phyloP scores from a whole-genome alignment of 179 eudicot genomes.

The Actinidia polygama region DNA sequence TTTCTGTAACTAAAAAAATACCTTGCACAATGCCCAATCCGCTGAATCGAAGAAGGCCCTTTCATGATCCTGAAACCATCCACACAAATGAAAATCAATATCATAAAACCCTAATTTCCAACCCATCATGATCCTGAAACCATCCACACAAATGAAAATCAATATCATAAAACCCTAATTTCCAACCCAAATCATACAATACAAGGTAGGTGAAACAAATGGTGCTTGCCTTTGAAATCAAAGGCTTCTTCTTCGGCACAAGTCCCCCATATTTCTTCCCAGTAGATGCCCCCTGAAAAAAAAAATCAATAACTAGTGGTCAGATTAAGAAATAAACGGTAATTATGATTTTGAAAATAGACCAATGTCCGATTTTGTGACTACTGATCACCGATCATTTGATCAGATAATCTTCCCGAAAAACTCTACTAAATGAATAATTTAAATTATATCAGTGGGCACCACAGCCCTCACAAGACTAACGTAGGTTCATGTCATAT shows the following conservation, averaged over 20 bases:
- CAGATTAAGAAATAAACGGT: not conserved
- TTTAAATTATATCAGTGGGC: too few species aligned
- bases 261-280: conserved; percentile 76
- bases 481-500: too few species aligned
- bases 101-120: not conserved
- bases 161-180: not conserved
- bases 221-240: conserved; percentile 70
- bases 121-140: too few species aligned
- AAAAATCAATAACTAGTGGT: too few species aligned
- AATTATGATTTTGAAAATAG: not conserved
- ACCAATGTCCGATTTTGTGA: too few species aligned
- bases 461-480: too few species aligned
- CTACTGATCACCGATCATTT: too few species aligned
- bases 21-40: conserved; percentile 96
- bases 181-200: not conserved
- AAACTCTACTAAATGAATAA: too few species aligned
- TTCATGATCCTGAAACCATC: conserved; percentile 63
- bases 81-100: not conserved
- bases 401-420: too few species aligned
- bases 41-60: conserved; percentile 96
- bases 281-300: conserved; percentile 41
- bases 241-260: conserved; percentile 80
- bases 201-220: not conserved
- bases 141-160: not conserved
- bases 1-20: conserved; percentile 25